Evolutionary conservation across 148 eudicot species (phyloP).

Genomic region (Chenopodium quinoa): DNA sequence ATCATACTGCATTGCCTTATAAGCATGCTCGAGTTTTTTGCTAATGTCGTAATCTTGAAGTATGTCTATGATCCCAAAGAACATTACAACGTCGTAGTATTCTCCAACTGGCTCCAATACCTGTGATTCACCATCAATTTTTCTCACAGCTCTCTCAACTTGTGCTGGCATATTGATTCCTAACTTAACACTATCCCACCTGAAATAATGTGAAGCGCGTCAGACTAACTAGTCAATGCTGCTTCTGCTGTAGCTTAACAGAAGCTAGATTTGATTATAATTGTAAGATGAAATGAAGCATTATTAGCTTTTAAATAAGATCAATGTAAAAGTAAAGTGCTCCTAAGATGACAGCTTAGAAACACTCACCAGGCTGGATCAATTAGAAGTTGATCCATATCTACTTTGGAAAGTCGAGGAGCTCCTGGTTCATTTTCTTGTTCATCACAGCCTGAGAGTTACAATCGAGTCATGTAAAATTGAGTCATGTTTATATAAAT

Average conservation of each 20-base stretch:
- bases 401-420: slow-evolving; percentile 46
- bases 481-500: not conserved
- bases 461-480: not conserved
- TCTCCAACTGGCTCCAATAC: slow-evolving; percentile 86
- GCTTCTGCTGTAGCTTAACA: not conserved
- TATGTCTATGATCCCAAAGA: slow-evolving; percentile 90
- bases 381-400: slow-evolving; percentile 22
- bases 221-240: not conserved
- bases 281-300: not conserved
- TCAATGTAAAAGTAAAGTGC: not conserved
- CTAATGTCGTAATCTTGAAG: slow-evolving; percentile 95
- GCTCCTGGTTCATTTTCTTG: slow-evolving; percentile 43
- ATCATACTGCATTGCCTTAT: slow-evolving; percentile 85
- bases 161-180: slow-evolving; percentile 89
- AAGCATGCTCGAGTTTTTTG: slow-evolving; percentile 93
- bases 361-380: slow-evolving; percentile 36
- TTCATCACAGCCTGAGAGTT: slow-evolving; percentile 39
- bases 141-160: slow-evolving; percentile 66
- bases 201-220: not conserved
- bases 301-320: not conserved
- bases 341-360: not conserved
- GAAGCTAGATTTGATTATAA: too few species aligned
- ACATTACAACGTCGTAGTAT: slow-evolving; percentile 77
- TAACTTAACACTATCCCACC: slow-evolving; percentile 42
- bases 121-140: slow-evolving; percentile 42